Percentiles rank a stretch among this genome's conserved stretches.
phyloP scores from a whole-genome alignment of 2,329 filamentous ascomycete species.

The Colletotrichum spaethianum region DNA sequence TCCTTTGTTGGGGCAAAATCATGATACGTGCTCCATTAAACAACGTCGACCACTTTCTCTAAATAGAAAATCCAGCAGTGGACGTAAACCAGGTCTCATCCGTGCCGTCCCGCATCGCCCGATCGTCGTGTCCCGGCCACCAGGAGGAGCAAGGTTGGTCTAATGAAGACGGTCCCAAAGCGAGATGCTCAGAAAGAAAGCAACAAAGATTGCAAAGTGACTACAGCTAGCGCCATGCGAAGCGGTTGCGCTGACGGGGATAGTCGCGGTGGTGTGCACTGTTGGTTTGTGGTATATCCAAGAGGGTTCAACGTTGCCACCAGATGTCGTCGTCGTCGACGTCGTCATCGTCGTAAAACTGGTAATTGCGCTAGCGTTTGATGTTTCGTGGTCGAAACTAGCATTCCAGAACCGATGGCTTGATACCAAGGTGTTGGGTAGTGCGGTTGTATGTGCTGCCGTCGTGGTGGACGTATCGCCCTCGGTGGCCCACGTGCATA shows the following conservation, averaged over 20 bases:
- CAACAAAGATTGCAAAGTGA: neutral
- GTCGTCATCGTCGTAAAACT: neutral
- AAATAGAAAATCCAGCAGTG: neutral
- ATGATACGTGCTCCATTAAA: neutral
- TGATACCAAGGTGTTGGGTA: neutral
- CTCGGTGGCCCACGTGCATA: neutral
- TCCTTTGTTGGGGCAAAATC: neutral
- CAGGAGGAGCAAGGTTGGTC: neutral
- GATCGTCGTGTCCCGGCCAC: neutral
- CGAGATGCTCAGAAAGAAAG: neutral
- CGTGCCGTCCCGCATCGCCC: neutral
- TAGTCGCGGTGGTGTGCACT: neutral
- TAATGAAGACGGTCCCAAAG: slow-evolving; percentile 2
- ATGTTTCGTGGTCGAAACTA: neutral
- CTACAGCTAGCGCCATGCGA: neutral
- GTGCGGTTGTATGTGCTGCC: neutral
- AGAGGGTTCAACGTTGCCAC: slow-evolving; percentile 2
- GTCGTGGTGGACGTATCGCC: neutral
- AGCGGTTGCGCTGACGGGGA: slow-evolving; percentile 5
- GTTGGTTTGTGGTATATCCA: slow-evolving; percentile 9
- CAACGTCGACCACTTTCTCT: neutral
- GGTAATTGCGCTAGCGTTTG: neutral
- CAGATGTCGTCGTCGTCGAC: neutral
- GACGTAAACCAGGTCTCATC: neutral
- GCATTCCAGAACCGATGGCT: neutral